Percentiles rank a stretch among this genome's conserved stretches.
These are phyloP conservation scores for Yamadazyma sp. DNA, from an alignment of 1,139 yeast genomes.

Conservation along the genomic window DNA sequence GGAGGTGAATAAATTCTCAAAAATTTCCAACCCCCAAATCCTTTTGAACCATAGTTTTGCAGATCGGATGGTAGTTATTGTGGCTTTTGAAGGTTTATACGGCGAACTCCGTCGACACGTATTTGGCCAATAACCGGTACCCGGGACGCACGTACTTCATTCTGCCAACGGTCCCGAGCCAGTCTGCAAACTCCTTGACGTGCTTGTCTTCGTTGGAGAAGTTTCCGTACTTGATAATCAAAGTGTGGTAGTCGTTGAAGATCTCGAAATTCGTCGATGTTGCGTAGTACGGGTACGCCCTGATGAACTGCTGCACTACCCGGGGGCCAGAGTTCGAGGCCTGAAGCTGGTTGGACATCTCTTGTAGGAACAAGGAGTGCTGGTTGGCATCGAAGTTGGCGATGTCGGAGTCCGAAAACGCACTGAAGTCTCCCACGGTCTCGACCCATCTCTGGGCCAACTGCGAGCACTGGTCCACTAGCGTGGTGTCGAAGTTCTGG, in stretches of 20 bases:
- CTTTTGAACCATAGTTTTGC: conserved; percentile 35
- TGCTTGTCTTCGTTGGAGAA: conserved; percentile 18
- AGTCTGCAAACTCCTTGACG: conserved; percentile 28
- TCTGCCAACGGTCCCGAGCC: conserved; percentile 45
- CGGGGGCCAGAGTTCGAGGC: background rate
- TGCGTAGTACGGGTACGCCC: conserved; percentile 24
- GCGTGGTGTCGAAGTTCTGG: conserved; percentile 31
- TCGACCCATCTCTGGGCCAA: conserved; percentile 29
- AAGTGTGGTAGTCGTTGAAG: conserved; percentile 29
- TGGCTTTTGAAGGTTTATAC: conserved; percentile 24
- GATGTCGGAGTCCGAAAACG: conserved; percentile 19
- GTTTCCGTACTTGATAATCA: conserved; percentile 30
- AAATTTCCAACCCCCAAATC: no score
- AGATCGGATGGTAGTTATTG: conserved; percentile 41
- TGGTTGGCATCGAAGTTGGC: conserved; percentile 32
- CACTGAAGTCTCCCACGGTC: background rate
- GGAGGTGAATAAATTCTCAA: no score
- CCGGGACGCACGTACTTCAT: conserved; percentile 48
- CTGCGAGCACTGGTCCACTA: conserved; percentile 31
- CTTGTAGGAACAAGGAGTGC: conserved; percentile 34
- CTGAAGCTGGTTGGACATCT: conserved; percentile 25
- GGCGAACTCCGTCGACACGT: conserved; percentile 33
- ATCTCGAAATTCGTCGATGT: conserved; percentile 34
- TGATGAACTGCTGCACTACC: background rate
- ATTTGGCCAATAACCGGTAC: conserved; percentile 27